phyloP scores from a whole-genome alignment of 495 filamentous ascomycete genomes.

The Penicillium odoratum region DNA sequence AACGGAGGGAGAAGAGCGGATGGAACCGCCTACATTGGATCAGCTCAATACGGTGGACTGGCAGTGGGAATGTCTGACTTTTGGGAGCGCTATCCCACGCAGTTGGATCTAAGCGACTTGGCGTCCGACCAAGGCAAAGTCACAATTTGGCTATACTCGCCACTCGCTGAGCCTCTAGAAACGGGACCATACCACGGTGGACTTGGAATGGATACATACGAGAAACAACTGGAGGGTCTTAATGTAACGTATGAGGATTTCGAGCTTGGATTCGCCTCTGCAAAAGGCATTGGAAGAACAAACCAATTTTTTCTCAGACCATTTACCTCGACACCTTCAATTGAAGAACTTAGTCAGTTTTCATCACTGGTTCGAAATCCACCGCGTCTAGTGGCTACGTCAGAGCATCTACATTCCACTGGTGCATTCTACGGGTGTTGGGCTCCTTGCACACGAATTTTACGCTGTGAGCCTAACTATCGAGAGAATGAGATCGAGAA shows the following conservation, averaged over 20 bases:
- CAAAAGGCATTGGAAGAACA: constrained; percentile 48
- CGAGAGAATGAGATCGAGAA: constrained; percentile 31
- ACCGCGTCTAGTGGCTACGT: constrained; percentile 36
- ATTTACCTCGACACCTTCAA: constrained; percentile 41
- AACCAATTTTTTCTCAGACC: constrained; percentile 46
- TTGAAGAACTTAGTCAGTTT: constrained; percentile 30
- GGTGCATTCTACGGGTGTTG: constrained; percentile 45
- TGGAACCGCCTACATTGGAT: constrained; percentile 50
- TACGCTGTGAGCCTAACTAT: not conserved
- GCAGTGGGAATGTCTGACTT: constrained; percentile 50
- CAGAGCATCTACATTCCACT: constrained; percentile 40
- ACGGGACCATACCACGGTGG: constrained; percentile 51
- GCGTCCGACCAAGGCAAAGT: constrained; percentile 37
- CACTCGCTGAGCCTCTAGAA: constrained; percentile 47
- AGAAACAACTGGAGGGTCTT: constrained; percentile 48
- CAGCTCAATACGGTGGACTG: constrained; percentile 44
- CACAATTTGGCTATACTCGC: constrained; percentile 53
- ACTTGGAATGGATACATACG: constrained; percentile 45
- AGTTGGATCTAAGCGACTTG: constrained; percentile 44
- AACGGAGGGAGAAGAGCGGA: constrained; percentile 43
- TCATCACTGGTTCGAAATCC: constrained; percentile 35
- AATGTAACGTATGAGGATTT: constrained; percentile 58
- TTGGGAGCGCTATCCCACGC: constrained; percentile 52
- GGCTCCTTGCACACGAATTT: constrained; percentile 23
- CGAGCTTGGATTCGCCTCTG: constrained; percentile 46